Percentiles rank a stretch among this genome's conserved stretches.
These are phyloP conservation scores for Daedalea quercina DNA, from an alignment of 768 basidiomycete species.

Conservation along the genomic window DNA sequence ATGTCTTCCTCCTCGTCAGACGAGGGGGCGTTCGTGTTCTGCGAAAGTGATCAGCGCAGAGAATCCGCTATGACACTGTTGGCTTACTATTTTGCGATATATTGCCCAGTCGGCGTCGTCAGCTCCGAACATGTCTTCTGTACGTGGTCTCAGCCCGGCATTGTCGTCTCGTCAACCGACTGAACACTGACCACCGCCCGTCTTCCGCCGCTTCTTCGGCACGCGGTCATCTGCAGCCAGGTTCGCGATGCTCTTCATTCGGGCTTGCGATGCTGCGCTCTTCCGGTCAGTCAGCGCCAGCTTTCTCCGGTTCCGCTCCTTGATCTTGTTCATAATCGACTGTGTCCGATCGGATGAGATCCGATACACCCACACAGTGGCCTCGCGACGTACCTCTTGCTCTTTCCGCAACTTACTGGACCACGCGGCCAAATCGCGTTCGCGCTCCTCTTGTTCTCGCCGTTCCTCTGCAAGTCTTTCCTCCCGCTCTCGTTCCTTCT, in stretches of 20 bases:
- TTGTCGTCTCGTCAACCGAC: too few species aligned
- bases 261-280: slow-evolving; percentile 88
- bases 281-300: slow-evolving; percentile 87
- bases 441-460: slow-evolving; percentile 71
- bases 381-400: slow-evolving; percentile 57
- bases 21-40: slow-evolving; percentile 67
- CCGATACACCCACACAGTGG: neutral
- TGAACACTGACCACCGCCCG: slow-evolving; percentile 66
- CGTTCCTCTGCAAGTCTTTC: slow-evolving; percentile 54
- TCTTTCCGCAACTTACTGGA: slow-evolving; percentile 61
- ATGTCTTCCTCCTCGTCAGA: slow-evolving; percentile 91
- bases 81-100: slow-evolving; percentile 88
- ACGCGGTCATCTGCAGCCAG: slow-evolving; percentile 84
- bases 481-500: slow-evolving; percentile 82
- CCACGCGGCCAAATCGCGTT: slow-evolving; percentile 70
- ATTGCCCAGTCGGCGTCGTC: slow-evolving; percentile 97
- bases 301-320: slow-evolving; percentile 70
- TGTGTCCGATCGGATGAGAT: slow-evolving; percentile 22
- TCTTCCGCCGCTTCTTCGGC: slow-evolving; percentile 81
- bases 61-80: neutral
- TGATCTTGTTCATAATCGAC: slow-evolving; percentile 79
- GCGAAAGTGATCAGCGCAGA: neutral
- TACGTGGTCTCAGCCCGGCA: neutral
- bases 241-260: slow-evolving; percentile 94
- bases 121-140: slow-evolving; percentile 90